These are phyloP conservation scores for Xylariaceae sp. DNA, from an alignment of 2,329 filamentous ascomycete species.

Conservation along the genomic window DNA sequence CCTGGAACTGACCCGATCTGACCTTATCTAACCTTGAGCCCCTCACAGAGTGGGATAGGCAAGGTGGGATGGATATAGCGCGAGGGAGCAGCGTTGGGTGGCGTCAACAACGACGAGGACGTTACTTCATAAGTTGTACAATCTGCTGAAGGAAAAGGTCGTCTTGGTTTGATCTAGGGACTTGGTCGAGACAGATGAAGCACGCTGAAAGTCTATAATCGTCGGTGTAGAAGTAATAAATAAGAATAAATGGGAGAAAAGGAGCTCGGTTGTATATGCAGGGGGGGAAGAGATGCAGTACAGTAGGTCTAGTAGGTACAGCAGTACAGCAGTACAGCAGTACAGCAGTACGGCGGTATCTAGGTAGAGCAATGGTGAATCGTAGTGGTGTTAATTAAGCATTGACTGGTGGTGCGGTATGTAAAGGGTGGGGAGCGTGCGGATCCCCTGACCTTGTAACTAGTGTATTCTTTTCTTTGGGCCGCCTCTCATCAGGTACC, in stretches of 20 bases:
- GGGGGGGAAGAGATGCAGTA: conserved; percentile 4
- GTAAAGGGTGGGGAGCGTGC: conserved; percentile 18
- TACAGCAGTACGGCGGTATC: no score
- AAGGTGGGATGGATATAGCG: conserved; percentile 23
- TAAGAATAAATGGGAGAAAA: conserved; percentile 10
- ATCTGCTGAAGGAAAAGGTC: not conserved
- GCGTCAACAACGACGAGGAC: not conserved
- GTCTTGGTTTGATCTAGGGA: conserved; percentile 14
- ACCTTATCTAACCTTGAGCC: conserved; percentile 23
- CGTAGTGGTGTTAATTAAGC: not conserved
- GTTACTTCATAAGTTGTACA: not conserved
- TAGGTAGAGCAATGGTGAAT: not conserved
- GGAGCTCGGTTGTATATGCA: conserved; percentile 15
- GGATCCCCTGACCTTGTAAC: conserved; percentile 16
- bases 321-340: no score
- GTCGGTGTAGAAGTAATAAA: conserved; percentile 8
- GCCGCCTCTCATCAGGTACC: conserved; percentile 27
- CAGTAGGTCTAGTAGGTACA: not conserved
- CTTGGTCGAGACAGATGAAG: conserved; percentile 1
- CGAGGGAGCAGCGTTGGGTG: conserved; percentile 5
- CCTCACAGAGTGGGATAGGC: conserved; percentile 32
- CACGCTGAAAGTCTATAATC: conserved; percentile 8
- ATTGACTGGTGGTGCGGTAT: not conserved
- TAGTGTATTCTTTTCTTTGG: conserved; percentile 19
- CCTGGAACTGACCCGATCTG: conserved; percentile 18